Base-by-base conservation (phyloP, 2,329 filamentous ascomycete genomes). In the Eutypa lata region DNA sequence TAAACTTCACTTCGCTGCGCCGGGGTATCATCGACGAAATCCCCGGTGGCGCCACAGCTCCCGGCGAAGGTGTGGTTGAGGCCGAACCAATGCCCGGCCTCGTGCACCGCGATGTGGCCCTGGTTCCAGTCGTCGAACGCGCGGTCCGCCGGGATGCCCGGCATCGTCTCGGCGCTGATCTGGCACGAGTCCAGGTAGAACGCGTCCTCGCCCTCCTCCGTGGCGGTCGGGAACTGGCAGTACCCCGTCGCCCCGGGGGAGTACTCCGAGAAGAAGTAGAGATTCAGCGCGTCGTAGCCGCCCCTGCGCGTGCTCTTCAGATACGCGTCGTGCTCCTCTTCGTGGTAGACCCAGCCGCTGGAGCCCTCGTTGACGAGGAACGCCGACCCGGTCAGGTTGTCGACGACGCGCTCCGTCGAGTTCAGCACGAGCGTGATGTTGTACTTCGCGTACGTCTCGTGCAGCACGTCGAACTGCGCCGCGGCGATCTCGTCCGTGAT, bases 381-480 rank as follows among this genome's bases (percentile, higher is more conserved):
- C 0, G 47, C 48, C 3, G 55, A 54, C 13, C 61, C 63, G 0
- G 57, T 52, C 2, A 56, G 18, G 51, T 65, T 52, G 47, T 65
- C 59, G 14, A 65, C 58, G 24, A 61, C 54, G 50, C 61, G 60
- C 11, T 54, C 52, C 1, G 61, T 65, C 38, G 61, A 65, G 45
- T 62, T 62, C 0, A 65, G 53, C 5, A 52, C 44, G 18, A 65
- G 54, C 24, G 60, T 57, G 53, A 65, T 62, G 56, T 52, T 31
- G 48, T 63, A 50, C 22, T 46, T 55, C n/a, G 57, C 55, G 26
- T 61, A 65, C 2, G 52, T 33, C 6, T 59, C 54, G 18, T 54
- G 50, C 14, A 65, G 44, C 2, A 65, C 49, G 2, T 53, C 40
- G 57, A 59, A 63, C 44, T 63, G 62, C 2, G 59, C 57, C 1